Evolutionary conservation across 2,329 filamentous ascomycete species (phyloP).

Genomic region (Ceratocystis destructans): DNA sequence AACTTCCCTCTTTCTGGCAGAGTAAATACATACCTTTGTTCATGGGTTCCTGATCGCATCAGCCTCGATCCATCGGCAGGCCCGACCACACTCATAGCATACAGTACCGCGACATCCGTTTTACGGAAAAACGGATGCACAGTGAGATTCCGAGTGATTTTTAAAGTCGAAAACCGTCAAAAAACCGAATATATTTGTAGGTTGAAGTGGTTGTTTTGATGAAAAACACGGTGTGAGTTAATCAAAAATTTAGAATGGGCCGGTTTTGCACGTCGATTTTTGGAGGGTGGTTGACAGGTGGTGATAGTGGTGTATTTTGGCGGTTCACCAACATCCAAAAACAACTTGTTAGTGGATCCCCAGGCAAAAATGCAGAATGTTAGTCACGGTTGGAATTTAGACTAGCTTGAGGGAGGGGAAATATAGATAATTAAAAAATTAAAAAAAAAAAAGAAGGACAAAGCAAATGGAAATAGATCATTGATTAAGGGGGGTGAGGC

Average conservation of each 20-base stretch:
- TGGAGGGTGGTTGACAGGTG: conserved; percentile 10
- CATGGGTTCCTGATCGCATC: conserved; percentile 50
- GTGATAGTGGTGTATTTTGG: conserved; percentile 17
- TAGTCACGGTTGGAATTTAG: conserved; percentile 17
- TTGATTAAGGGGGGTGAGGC: conserved; percentile 6
- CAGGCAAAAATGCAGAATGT: background rate
- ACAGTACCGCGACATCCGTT: conserved; percentile 56
- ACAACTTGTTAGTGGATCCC: conserved; percentile 15
- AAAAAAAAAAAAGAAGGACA: conserved; percentile 5
- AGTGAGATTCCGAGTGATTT: conserved; percentile 14
- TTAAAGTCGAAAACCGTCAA: conserved; percentile 15
- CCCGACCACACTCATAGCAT: conserved; percentile 61
- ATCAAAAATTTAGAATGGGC: conserved; percentile 14
- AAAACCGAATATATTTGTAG: conserved; percentile 15
- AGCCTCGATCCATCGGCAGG: conserved; percentile 51
- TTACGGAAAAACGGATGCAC: conserved; percentile 45
- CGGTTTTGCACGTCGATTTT: conserved; percentile 2
- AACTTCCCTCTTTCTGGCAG: conserved; percentile 35
- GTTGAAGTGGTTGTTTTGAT: conserved; percentile 13
- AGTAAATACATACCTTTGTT: conserved; percentile 41
- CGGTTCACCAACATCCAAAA: conserved; percentile 12
- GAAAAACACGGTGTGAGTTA: conserved; percentile 16
- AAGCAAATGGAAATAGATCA: conserved; percentile 1
- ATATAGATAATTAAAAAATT: background rate
- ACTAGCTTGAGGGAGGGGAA: background rate